Base-by-base conservation (phyloP, 345 rosid species). In the Syzygium aqueum region DNA sequence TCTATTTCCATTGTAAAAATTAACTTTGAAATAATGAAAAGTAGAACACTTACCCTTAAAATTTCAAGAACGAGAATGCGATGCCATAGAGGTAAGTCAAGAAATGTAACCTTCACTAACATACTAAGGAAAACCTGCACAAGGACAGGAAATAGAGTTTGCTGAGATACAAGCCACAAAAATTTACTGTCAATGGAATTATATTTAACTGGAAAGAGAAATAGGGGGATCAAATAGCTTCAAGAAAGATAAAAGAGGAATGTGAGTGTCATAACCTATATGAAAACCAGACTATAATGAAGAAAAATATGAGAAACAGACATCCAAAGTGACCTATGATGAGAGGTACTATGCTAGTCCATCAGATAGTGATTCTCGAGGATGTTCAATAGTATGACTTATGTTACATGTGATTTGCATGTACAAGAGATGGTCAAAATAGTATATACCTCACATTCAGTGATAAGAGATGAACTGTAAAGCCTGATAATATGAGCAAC, bases 11-110 rank as follows among this genome's bases (percentile, higher is more conserved):
- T 28, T 59, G 37, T 84, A 46, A 84, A 33, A 78, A 84, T 86
- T 86, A 78, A 61, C 82, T 73, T 73, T 13, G 33, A 13, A 73
- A 73, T 21, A 73, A 73, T 10, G 21, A 19, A 73, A 73, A 37
- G 49, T 37, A 73, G 82, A 37, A 87, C 2, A 80, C 90, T 94
- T 95, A 97, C 99, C 98, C 99, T 93, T 90, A 97, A 92, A 90
- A 97, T 93, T 94, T 97, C 99, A 88, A 97, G 99, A 92, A 97
- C 99, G 86, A 97, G 99, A 92, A 97, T 97, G 84, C 98, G 98
- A 92, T 97, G 99, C 99, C 99, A 97, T 86, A 96, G 89, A 87
- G 99, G 98, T 89, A 97, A 92, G 93, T 97, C 99, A 86, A 95
- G 96, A 92, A 94, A 95, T 86, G 96, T 94, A 88, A 93, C 94